These are phyloP conservation scores for Didymella exigua DNA, from an alignment of 2,329 filamentous ascomycete species.

Conservation along the genomic window DNA sequence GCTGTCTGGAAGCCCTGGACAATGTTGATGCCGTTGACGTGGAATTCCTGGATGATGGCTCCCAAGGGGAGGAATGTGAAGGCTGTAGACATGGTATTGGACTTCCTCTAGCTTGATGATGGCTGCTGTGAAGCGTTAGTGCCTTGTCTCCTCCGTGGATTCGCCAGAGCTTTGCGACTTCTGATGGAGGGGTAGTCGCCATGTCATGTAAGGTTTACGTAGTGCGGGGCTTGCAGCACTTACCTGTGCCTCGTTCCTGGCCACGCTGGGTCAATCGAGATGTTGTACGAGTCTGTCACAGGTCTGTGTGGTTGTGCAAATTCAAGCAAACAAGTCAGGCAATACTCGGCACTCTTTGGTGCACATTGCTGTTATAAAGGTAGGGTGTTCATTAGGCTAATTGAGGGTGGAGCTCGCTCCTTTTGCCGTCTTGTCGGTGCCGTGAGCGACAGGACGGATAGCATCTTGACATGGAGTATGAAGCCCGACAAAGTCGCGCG, in stretches of 20 bases:
- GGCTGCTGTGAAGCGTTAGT: background rate
- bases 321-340: background rate
- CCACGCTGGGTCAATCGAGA: background rate
- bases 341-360: background rate
- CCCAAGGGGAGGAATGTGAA: conserved; percentile 73
- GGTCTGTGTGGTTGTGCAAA: background rate
- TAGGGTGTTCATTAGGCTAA: conserved; percentile 42
- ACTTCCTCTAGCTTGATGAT: background rate
- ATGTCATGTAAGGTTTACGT: conserved; percentile 1
- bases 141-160: background rate
- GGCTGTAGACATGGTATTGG: conserved; percentile 38
- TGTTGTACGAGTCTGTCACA: background rate
- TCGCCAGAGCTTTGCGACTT: background rate
- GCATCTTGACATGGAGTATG: conserved; percentile 25
- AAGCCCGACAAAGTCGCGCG: conserved; percentile 25
- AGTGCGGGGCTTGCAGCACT: conserved; percentile 24
- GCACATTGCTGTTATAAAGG: conserved; percentile 11
- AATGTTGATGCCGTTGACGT: conserved; percentile 79
- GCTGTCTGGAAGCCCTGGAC: conserved; percentile 83
- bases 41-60: conserved; percentile 81
- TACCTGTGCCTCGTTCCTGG: conserved; percentile 19
- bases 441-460: conserved; percentile 10
- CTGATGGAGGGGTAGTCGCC: conserved; percentile 8
- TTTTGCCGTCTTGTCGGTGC: conserved; percentile 31
- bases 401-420: conserved; percentile 31